Percentiles rank a stretch among this genome's conserved stretches.
Conservation (phyloP, 805 yeast genomes). For the Kockiozyma suomiensis region DNA sequence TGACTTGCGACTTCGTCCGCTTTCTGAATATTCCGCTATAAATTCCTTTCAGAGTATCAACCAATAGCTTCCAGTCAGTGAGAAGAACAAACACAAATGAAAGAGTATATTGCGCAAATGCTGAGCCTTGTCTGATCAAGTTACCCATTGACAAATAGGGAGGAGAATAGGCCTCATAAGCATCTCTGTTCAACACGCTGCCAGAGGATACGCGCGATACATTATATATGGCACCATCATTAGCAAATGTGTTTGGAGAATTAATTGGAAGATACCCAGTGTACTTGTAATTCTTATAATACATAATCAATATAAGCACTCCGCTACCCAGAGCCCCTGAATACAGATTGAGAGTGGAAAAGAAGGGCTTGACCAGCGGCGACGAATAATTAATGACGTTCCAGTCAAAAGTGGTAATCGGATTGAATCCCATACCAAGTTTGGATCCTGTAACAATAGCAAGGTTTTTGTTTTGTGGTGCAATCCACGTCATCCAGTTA, state of each 20-base stretch:
- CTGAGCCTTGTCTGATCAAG: conserved; percentile 55
- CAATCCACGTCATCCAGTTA: conserved; percentile 66
- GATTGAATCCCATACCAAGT: conserved; percentile 67
- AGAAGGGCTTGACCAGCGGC: conserved; percentile 35
- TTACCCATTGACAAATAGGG: conserved; percentile 56
- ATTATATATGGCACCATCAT: conserved; percentile 54
- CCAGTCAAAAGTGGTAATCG: conserved; percentile 73
- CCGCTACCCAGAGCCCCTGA: conserved; percentile 51
- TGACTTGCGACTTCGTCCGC: background rate
- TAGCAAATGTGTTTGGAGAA: conserved; percentile 52
- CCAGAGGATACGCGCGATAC: conserved; percentile 52
- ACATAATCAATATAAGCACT: conserved; percentile 53
- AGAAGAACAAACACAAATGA: conserved; percentile 52
- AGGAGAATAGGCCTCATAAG: conserved; percentile 63
- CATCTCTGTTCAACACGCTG: conserved; percentile 49
- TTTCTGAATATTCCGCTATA: conserved; percentile 29
- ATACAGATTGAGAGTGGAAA: conserved; percentile 48
- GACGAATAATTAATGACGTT: conserved; percentile 41
- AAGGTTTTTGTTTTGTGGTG: conserved; percentile 57
- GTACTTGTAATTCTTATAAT: conserved; percentile 59
- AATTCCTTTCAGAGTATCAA: background rate
- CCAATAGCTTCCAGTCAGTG: conserved; percentile 42
- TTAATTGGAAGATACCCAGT: conserved; percentile 57
- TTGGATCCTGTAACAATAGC: conserved; percentile 66
- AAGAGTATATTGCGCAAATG: conserved; percentile 55